Percentiles rank a stretch among this genome's conserved stretches.
Evolutionary conservation across 108 stramenopile species (phyloP).

Genomic region (Mayamaea pseudoterrestris): DNA sequence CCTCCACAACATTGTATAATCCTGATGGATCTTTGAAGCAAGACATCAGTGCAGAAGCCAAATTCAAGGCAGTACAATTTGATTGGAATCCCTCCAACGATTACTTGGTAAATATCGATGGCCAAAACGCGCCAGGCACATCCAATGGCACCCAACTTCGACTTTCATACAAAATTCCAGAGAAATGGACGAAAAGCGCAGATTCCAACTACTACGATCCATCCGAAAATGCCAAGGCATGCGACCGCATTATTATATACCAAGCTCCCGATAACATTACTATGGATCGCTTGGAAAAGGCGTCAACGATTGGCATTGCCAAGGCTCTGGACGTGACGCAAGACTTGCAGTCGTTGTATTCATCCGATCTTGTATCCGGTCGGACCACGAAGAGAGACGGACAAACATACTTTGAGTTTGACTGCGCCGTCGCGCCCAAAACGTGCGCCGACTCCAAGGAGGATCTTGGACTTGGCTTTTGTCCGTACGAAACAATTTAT

Average conservation of each 20-base stretch:
- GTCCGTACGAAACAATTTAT: constrained; percentile 64
- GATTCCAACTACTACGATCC: constrained; percentile 38
- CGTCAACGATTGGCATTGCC: constrained; percentile 52
- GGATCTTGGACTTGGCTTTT: constrained; percentile 69
- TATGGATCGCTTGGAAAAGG: constrained; percentile 42
- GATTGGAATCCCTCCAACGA: constrained; percentile 22
- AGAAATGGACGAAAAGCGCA: constrained; percentile 52
- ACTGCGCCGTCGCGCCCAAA: constrained; percentile 60
- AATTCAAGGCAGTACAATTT: constrained; percentile 32
- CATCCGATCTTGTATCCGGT: constrained; percentile 61
- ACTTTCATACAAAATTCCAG: constrained; percentile 46
- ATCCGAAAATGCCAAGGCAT: constrained; percentile 48
- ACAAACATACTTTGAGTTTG: constrained; percentile 64
- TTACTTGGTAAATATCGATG: constrained; percentile 26
- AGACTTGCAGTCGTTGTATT: constrained; percentile 30
- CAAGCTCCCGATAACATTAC: constrained; percentile 26
- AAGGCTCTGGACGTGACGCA: constrained; percentile 43
- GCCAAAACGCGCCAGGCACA: constrained; percentile 11
- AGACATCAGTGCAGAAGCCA: constrained; percentile 31
- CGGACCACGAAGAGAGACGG: constrained; percentile 20
- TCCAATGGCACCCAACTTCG: constrained; percentile 12
- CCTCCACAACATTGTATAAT: constrained; percentile 54
- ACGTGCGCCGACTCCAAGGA: constrained; percentile 41
- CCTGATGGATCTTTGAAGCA: constrained; percentile 61
- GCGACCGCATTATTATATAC: constrained; percentile 56